Evolutionary conservation across 441 rosid species (phyloP).

Genomic region (Aquilaria agallochum): DNA sequence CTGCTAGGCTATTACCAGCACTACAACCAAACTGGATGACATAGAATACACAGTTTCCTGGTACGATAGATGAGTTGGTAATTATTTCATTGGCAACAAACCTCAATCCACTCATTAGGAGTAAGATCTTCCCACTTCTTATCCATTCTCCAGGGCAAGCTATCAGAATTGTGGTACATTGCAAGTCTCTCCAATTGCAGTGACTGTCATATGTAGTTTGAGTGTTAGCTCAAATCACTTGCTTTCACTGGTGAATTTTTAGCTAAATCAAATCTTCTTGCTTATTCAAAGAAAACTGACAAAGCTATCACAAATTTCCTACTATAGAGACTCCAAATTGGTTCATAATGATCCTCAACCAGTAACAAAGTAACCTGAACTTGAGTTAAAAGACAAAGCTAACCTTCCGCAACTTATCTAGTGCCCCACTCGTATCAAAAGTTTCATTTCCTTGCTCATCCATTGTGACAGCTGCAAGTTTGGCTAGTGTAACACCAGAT

Average conservation of each 20-base stretch:
- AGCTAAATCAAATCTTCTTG: too few species aligned
- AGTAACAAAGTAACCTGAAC: too few species aligned
- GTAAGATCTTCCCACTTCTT: slow-evolving; percentile 92
- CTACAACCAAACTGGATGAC: slow-evolving; percentile 1
- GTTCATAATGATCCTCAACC: too few species aligned
- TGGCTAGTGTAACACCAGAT: slow-evolving; percentile 91
- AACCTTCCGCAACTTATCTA: slow-evolving; percentile 94
- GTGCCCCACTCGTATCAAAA: slow-evolving; percentile 97
- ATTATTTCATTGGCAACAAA: slow-evolving; percentile 35
- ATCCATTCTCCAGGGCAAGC: slow-evolving; percentile 75
- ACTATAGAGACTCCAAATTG: too few species aligned
- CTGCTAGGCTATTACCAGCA: not conserved
- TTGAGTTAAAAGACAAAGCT: slow-evolving; percentile 25
- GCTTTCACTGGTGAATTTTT: not conserved
- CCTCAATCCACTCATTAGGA: slow-evolving; percentile 97
- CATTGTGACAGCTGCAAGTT: slow-evolving; percentile 98
- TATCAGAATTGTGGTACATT: slow-evolving; percentile 84
- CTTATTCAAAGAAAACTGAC: too few species aligned
- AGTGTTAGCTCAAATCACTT: slow-evolving; percentile 23
- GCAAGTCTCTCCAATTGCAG: slow-evolving; percentile 96
- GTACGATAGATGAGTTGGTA: not conserved
- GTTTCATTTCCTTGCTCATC: slow-evolving; percentile 98
- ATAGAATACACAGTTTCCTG: too few species aligned
- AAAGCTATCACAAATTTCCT: too few species aligned
- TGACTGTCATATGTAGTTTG: slow-evolving; percentile 54